Conservation (phyloP, 371 early-diverging fungal species). For the Zopfochytrium polystomum region DNA sequence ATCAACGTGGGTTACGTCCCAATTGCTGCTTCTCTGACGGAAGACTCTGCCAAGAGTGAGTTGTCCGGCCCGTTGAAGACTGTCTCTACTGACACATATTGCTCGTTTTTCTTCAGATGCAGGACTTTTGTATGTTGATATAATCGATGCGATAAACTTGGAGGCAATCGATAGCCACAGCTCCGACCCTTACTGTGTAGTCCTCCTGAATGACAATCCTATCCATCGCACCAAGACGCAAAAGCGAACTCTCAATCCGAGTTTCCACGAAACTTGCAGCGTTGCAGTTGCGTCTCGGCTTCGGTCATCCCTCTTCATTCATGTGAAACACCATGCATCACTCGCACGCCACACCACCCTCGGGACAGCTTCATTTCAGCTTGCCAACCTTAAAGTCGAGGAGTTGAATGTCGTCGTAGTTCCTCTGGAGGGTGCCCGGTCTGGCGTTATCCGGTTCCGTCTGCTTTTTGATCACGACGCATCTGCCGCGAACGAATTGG, state of each 20-base stretch:
- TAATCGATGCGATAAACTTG: constrained; percentile 39
- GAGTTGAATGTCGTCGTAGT: constrained; percentile 18
- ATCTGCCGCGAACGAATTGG: no score
- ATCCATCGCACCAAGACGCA: constrained; percentile 42
- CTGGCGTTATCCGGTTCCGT: constrained; percentile 29
- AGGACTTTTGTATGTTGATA: constrained; percentile 40
- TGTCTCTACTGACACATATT: constrained; percentile 2
- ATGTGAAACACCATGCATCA: constrained; percentile 37
- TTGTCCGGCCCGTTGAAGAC: constrained; percentile 2
- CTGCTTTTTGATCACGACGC: constrained; percentile 30
- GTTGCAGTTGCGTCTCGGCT: constrained; percentile 30
- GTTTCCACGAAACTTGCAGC: constrained; percentile 35
- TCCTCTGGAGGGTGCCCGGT: constrained; percentile 32
- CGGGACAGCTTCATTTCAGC: constrained; percentile 36
- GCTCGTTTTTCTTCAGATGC: constrained; percentile 5
- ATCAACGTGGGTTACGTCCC: constrained; percentile 18
- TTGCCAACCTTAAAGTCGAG: constrained; percentile 27
- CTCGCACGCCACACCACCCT: constrained; percentile 31
- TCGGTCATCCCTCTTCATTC: constrained; percentile 33
- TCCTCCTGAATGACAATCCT: constrained; percentile 33
- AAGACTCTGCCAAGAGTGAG: constrained; percentile 8
- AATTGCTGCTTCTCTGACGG: constrained; percentile 2
- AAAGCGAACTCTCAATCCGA: constrained; percentile 41
- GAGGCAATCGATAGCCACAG: constrained; percentile 40
- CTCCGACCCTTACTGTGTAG: constrained; percentile 41